phyloP scores from a whole-genome alignment of 345 rosid genomes.

The Aethionema arabicum region DNA sequence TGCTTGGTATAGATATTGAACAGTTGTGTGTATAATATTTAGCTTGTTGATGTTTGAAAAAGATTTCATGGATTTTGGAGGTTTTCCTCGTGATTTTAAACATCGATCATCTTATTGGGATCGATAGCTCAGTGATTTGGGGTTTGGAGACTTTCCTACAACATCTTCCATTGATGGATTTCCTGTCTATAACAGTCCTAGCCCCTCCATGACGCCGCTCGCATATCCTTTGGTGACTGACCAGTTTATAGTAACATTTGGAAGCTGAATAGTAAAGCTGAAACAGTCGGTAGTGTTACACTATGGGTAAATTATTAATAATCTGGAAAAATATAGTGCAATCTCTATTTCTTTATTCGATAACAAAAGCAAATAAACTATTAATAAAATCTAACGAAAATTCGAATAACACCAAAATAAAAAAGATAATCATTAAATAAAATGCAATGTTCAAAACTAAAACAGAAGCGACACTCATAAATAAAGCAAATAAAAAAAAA shows the following conservation, averaged over 20 bases:
- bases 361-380: too few relatives aligned
- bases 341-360: too few relatives aligned
- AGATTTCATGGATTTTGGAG: conserved; percentile 31
- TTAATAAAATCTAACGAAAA: too few relatives aligned
- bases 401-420: too few relatives aligned
- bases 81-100: conserved; percentile 26
- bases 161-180: too few relatives aligned
- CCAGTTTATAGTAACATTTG: not conserved
- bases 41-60: conserved; percentile 1
- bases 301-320: too few relatives aligned
- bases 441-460: too few relatives aligned
- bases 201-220: conserved; percentile 14
- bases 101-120: conserved; percentile 22
- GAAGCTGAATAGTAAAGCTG: conserved; percentile 7
- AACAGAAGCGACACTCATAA: too few relatives aligned
- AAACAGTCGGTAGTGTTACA: conserved; percentile 20
- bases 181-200: not conserved
- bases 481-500: too few relatives aligned
- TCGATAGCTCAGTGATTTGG: conserved; percentile 18
- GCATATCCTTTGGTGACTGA: conserved; percentile 29
- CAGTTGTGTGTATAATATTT: not conserved
- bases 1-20: too few relatives aligned
- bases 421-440: too few relatives aligned
- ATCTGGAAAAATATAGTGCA: too few relatives aligned
- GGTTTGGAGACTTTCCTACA: conserved; percentile 27